Base-by-base conservation (phyloP, 2,329 filamentous ascomycete species). In the Exophiala dermatitidis region DNA sequence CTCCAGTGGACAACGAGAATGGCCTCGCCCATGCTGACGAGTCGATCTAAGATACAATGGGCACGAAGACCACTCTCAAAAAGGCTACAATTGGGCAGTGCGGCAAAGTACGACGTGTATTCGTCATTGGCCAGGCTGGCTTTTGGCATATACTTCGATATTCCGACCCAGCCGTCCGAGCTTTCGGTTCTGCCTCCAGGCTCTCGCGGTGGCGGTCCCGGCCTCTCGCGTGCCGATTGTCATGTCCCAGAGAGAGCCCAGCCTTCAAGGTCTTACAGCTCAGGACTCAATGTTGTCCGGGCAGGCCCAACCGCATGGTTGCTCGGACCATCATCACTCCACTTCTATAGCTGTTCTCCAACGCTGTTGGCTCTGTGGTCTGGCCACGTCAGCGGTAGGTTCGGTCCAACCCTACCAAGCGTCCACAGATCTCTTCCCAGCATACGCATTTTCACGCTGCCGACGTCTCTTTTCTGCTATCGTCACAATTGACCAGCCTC, bases 241-340 rank as follows among this genome's bases (percentile, higher is more conserved):
- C 34, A 12, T 40, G 8, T 34, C 41, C 32, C 33, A n/a, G 10
- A 28, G 43, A 32, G 10, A 19, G 34, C 43, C 55, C 55, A 57
- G 52, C 55, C 51, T 48, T 40, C 87, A 91, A 71, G 91, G 87
- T 86, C 91, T 90, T 72, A 80, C 88, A 43, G 86, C 87, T 0
- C 83, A 19, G 43, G n/a, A 12, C 53, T 12, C 40, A 12, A 19
- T 5, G 5, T 32, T 32, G 45, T 48, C 48, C 38, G 45, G 54
- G 37, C 51, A 45, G 40, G 33, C 40, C 57, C 53, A 59, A 50
- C 50, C 36, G 32, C 42, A 46, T 42, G 30, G 41, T 56, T 51
- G 51, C 45, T 51, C 9, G 38, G 41, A 12, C 43, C 29, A n/a
- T n/a, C n/a, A 1, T 43, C 34, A 10, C 50, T 47, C 57, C 57